These are phyloP conservation scores for Suillus luteus DNA, from an alignment of 768 basidiomycete genomes.

Conservation along the genomic window DNA sequence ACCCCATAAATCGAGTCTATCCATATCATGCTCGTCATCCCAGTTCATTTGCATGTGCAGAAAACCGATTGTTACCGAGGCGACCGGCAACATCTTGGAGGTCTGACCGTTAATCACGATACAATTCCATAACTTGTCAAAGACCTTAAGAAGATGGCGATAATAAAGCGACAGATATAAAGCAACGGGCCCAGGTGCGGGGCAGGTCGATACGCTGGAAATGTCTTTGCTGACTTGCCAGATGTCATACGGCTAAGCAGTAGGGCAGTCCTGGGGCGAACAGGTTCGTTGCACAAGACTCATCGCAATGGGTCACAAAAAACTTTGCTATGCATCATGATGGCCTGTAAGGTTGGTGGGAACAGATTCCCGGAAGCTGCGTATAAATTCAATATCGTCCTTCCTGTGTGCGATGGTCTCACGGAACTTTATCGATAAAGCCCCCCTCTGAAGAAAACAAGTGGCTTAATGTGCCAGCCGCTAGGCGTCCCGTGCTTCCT, in stretches of 20 bases:
- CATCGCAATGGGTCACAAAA: slow-evolving; percentile 7
- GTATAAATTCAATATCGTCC: too few species aligned
- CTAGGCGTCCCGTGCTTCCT: too few species aligned
- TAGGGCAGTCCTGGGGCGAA: slow-evolving; percentile 18
- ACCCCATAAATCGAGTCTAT: neutral
- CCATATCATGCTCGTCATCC: neutral
- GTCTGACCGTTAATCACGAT: neutral
- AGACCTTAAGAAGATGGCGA: neutral
- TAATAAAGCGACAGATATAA: too few species aligned
- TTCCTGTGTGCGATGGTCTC: too few species aligned
- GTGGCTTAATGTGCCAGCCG: too few species aligned
- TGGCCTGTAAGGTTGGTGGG: slow-evolving; percentile 25
- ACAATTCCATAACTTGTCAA: neutral
- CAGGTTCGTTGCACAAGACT: slow-evolving; percentile 17
- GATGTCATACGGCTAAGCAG: slow-evolving; percentile 24
- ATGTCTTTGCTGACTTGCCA: slow-evolving; percentile 20
- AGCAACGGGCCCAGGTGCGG: too few species aligned
- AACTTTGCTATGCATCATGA: slow-evolving; percentile 11
- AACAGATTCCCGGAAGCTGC: slow-evolving; percentile 17
- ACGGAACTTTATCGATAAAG: neutral
- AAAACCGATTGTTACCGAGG: neutral
- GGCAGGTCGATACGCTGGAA: slow-evolving; percentile 21
- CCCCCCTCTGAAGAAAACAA: too few species aligned
- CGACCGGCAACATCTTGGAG: neutral
- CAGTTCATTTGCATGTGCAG: neutral